A percentile compares a stretch with the other conserved stretches of the same genome.
phyloP scores from a whole-genome alignment of 2,329 filamentous ascomycete genomes.

The Sclerotinia glacialis region DNA sequence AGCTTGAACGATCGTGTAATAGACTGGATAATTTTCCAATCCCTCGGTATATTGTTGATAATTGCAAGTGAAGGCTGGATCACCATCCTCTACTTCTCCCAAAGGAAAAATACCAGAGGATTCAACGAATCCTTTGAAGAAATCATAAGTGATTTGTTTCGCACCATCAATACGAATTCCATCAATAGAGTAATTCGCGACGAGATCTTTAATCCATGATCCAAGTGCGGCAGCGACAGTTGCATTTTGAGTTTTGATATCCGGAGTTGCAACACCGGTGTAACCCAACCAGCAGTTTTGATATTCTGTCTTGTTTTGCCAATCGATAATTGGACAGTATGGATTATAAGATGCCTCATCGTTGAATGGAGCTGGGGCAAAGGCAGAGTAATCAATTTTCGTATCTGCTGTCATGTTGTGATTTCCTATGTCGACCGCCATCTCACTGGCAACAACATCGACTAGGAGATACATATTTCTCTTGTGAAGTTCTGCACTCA shows the following conservation, averaged over 20 bases:
- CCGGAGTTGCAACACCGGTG: constrained; percentile 47
- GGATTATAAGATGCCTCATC: constrained; percentile 23
- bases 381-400: constrained; percentile 26
- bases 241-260: constrained; percentile 44
- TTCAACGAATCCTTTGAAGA: constrained; percentile 53
- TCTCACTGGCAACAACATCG: constrained; percentile 51
- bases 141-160: constrained; percentile 47
- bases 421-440: constrained; percentile 35
- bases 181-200: constrained; percentile 46
- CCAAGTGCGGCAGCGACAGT: constrained; percentile 42
- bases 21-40: constrained; percentile 26
- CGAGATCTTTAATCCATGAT: constrained; percentile 42
- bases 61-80: constrained; percentile 45
- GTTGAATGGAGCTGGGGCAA: constrained; percentile 27
- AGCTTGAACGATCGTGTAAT: constrained; percentile 30
- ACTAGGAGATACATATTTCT: constrained; percentile 52
- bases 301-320: constrained; percentile 39
- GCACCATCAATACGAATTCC: constrained; percentile 50
- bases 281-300: constrained; percentile 27
- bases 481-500: constrained; percentile 54
- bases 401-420: constrained; percentile 21
- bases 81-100: constrained; percentile 59
- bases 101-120: constrained; percentile 57
- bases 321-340: constrained; percentile 38
- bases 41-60: constrained; percentile 28